Evolutionary conservation across 192 early-diverging fungal species (phyloP).

Genomic region (Gaertneriomyces sp.): DNA sequence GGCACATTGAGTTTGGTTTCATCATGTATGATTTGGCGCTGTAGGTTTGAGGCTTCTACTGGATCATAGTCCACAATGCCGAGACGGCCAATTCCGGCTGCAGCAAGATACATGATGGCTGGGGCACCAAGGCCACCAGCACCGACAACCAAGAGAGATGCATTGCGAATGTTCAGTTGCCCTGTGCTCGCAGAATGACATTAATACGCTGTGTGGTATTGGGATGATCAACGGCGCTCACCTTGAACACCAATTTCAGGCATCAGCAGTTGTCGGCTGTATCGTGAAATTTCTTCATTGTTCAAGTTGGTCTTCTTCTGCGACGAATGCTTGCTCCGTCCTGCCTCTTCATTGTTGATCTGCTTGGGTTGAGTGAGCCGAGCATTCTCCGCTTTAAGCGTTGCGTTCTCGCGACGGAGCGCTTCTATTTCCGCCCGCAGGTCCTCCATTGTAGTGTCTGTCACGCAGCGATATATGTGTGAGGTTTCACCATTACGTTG

Average conservation of each 20-base stretch:
- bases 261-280: slow-evolving; percentile 82
- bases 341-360: too few relatives aligned
- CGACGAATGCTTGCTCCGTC: too few relatives aligned
- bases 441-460: too few relatives aligned
- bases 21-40: slow-evolving; percentile 91
- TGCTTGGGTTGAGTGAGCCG: not conserved
- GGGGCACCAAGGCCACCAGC: slow-evolving; percentile 94
- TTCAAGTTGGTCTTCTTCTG: slow-evolving; percentile 29
- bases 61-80: slow-evolving; percentile 92
- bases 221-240: slow-evolving; percentile 10
- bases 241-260: slow-evolving; percentile 70
- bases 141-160: slow-evolving; percentile 80
- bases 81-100: slow-evolving; percentile 77
- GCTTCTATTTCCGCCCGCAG: slow-evolving; percentile 1
- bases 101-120: slow-evolving; percentile 81
- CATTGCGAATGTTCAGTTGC: slow-evolving; percentile 70
- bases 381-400: slow-evolving; percentile 1
- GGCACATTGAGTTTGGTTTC: slow-evolving; percentile 60
- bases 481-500: too few relatives aligned
- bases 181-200: slow-evolving; percentile 38
- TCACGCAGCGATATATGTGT: too few relatives aligned
- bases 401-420: not conserved
- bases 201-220: not conserved
- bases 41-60: slow-evolving; percentile 87
- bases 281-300: slow-evolving; percentile 73